Percentiles rank a stretch among this genome's conserved stretches.
These are phyloP conservation scores for Blastobotrys persicus DNA, from an alignment of 1,139 yeast species.

Conservation along the genomic window DNA sequence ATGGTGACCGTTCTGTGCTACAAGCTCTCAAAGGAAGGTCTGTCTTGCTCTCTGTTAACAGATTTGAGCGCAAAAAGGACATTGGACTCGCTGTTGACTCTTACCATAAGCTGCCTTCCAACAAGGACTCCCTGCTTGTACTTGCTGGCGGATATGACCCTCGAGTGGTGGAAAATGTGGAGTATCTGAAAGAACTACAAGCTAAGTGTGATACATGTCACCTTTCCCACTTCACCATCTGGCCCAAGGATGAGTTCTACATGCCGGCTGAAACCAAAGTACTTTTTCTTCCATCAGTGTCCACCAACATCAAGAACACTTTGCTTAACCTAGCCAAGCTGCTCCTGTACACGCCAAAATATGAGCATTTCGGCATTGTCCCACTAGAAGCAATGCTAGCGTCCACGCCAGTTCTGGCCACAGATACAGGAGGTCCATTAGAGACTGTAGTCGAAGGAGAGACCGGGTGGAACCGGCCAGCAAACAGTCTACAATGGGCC, in stretches of 20 bases:
- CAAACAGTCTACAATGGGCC: constrained; percentile 63
- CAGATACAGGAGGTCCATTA: constrained; percentile 87
- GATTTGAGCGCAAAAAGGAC: constrained; percentile 86
- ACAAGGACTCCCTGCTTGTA: constrained; percentile 45
- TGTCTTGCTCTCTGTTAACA: constrained; percentile 70
- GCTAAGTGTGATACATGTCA: constrained; percentile 41
- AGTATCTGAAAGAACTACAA: constrained; percentile 62
- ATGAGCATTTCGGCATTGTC: constrained; percentile 96
- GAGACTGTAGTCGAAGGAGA: constrained; percentile 68
- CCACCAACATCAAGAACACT: constrained; percentile 61
- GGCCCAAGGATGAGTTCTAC: constrained; percentile 12
- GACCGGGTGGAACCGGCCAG: constrained; percentile 74
- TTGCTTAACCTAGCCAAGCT: constrained; percentile 57
- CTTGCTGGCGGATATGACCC: constrained; percentile 93
- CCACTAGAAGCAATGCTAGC: constrained; percentile 92
- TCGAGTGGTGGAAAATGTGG: constrained; percentile 71
- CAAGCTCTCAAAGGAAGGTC: constrained; percentile 27
- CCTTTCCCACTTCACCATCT: constrained; percentile 17
- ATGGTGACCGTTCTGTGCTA: constrained; percentile 11
- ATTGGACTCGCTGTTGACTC: constrained; percentile 63
- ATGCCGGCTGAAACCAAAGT: constrained; percentile 42
- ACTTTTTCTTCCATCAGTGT: constrained; percentile 76
- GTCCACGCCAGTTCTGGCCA: constrained; percentile 81
- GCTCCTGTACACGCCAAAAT: constrained; percentile 81
- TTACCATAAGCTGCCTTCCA: constrained; percentile 7